These are phyloP conservation scores for Hymenoscyphus fraxineus DNA, from an alignment of 2,329 filamentous ascomycete species.

Conservation along the genomic window DNA sequence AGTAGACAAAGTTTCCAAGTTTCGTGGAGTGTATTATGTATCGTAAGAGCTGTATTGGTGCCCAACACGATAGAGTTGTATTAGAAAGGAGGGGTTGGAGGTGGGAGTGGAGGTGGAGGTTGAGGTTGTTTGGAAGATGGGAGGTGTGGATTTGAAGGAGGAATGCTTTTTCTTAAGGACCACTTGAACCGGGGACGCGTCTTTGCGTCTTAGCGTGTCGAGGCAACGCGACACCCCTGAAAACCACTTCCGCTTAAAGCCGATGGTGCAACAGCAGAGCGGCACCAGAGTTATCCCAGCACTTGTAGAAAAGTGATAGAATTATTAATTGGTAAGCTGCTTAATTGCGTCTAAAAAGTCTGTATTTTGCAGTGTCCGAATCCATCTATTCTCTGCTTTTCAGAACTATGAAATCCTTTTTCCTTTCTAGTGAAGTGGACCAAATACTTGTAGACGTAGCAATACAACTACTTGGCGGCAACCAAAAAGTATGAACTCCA, in stretches of 20 bases:
- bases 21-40: conserved; percentile 15
- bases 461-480: too few species aligned
- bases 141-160: conserved; percentile 16
- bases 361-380: too few species aligned
- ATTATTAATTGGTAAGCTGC: too few species aligned
- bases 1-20: conserved; percentile 12
- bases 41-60: conserved; percentile 4
- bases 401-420: too few species aligned
- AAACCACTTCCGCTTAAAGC: conserved; percentile 8
- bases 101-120: conserved; percentile 2
- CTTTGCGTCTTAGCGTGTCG: conserved; percentile 14
- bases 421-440: too few species aligned
- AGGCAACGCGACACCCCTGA: conserved; percentile 29
- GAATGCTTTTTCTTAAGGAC: conserved; percentile 13
- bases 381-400: too few species aligned
- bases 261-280: background rate
- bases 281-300: background rate
- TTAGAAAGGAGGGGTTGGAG: conserved; percentile 6
- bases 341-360: too few species aligned
- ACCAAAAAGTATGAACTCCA: too few species aligned
- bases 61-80: conserved; percentile 14
- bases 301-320: too few species aligned
- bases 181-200: conserved; percentile 14
- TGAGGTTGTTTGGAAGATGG: conserved; percentile 19
- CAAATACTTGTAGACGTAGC: too few species aligned